phyloP scores from a whole-genome alignment of 192 early-diverging fungal genomes.

The Paraglomus occultum region DNA sequence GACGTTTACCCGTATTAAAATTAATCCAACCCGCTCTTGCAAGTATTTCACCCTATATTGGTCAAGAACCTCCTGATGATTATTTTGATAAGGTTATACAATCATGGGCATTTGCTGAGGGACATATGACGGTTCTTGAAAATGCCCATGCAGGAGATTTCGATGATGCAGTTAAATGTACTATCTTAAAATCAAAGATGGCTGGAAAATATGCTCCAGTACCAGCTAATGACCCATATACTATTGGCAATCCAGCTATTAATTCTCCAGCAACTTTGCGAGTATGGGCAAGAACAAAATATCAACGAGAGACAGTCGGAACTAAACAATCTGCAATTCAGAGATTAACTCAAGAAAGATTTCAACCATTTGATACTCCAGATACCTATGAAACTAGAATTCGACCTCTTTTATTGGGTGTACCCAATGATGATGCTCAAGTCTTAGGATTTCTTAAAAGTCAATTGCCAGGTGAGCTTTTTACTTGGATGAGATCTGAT shows the following conservation, averaged over 20 bases:
- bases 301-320: slow-evolving; percentile 12
- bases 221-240: slow-evolving; percentile 2
- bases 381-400: slow-evolving; percentile 5
- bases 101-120: background rate
- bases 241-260: slow-evolving; percentile 5
- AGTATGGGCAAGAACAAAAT: background rate
- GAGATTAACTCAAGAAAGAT: slow-evolving; percentile 23
- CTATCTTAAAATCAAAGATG: slow-evolving; percentile 11
- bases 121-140: slow-evolving; percentile 12
- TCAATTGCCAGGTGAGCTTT: slow-evolving; percentile 20
- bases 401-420: slow-evolving; percentile 20
- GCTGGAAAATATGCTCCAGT: slow-evolving; percentile 14
- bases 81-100: background rate
- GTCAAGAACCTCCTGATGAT: slow-evolving; percentile 14
- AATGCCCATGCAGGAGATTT: slow-evolving; percentile 16
- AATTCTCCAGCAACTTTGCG: slow-evolving; percentile 4
- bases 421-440: slow-evolving; percentile 6
- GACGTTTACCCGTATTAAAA: slow-evolving; percentile 4
- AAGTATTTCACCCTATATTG: slow-evolving; percentile 4
- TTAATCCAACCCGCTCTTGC: background rate
- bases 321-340: background rate
- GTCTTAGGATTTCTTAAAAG: slow-evolving; percentile 16
- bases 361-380: background rate
- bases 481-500: background rate
- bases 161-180: slow-evolving; percentile 11